Evolutionary conservation across 257 asterid genomes (phyloP), one percentile per base, ranked within the genome.

Genomic region (Solanum ahanhuiri): DNA sequence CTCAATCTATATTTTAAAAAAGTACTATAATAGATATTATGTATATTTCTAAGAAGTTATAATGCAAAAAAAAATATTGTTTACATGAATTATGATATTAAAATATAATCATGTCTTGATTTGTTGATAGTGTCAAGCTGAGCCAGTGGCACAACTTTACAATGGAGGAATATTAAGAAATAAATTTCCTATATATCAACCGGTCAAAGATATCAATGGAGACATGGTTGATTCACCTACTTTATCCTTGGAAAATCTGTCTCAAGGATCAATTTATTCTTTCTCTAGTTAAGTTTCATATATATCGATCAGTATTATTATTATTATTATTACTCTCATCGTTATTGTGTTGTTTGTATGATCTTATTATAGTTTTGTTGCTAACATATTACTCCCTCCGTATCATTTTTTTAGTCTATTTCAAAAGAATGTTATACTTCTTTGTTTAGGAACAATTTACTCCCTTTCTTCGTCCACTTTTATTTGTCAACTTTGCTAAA

Each of bases 61-160:
- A 20, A 2, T 3, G 12, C 63, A 17, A 54, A 17, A 54, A 51
- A 14, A 15, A 0, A 0, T 0, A 17, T 54, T 54, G 1, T 54
- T 54, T 54, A 17, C 63, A 54, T 54, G 4, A 54, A 17, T 51
- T 15, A 17, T 15, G 8, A 6, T 54, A 54, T 54, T 54, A 17
- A 54, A 54, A 54, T 17, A 17, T 17, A 57, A 57, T 57, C 64
- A 57, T 20, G 66, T 57, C 25, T 20, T 57, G 66, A 7, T 20
- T 54, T 86, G 83, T 20, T 34, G 39, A 34, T 81, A 94, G 96
- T 94, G 97, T 89, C 90, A 90, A 88, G 48, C 90, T 67, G 71
- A 71, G 31, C 96, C 94, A 2, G 94, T 90, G 85, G 88, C 81
- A 23, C 93, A 95, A 71, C 92, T 94, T 87, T 93, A 94, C 88